Base-by-base conservation (phyloP, 2,329 filamentous ascomycete genomes). In the Leptographium flavum region DNA sequence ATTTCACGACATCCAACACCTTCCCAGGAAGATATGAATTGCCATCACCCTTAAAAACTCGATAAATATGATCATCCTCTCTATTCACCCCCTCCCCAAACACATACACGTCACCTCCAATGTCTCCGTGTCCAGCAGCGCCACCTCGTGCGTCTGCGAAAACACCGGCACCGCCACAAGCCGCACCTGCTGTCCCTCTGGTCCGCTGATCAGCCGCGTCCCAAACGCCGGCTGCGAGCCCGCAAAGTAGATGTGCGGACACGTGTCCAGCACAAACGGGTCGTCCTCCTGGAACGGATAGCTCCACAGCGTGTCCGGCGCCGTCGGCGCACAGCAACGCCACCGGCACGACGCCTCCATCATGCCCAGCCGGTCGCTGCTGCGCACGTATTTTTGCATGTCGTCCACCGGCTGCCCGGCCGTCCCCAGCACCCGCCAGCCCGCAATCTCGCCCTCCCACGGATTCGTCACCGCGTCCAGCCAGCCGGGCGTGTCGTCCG, bases 221-320 rank as follows among this genome's bases (percentile, higher is more conserved):
- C 76, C 79, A 60, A 93, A 94, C 43, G 70, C 69, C 3, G 86
- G 81, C 60, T 94, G 87, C 54, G 83, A 87, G 15, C 88, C 88
- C 1, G 84, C 82, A 59, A 98, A 86, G 65, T 87, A 96, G 28
- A 98, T 69, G 57, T 98, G 90, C 3, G 92, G 92, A 50, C 86
- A 94, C 17, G 79, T 68, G 51, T 81, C 76, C 55, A 98, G 71
- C 37, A 96, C 82, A 57, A 96, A 93, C 1, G 86, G 87, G 57
- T 98, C 93, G 42, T 87, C 76, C 17, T 92, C 84, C 62, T 96
- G 88, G 63, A 94, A 98, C 0, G 92, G 92, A 58, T 96, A 98
- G 57, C 84, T 88, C 85, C 87, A 94, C 37, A 98, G 60, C 0
- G 93, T 98, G 62, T 98, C 93, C 0, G 93, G 92, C 2, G 92